phyloP scores from a whole-genome alignment of 75 land plant genomes.

The Pinus taeda region DNA sequence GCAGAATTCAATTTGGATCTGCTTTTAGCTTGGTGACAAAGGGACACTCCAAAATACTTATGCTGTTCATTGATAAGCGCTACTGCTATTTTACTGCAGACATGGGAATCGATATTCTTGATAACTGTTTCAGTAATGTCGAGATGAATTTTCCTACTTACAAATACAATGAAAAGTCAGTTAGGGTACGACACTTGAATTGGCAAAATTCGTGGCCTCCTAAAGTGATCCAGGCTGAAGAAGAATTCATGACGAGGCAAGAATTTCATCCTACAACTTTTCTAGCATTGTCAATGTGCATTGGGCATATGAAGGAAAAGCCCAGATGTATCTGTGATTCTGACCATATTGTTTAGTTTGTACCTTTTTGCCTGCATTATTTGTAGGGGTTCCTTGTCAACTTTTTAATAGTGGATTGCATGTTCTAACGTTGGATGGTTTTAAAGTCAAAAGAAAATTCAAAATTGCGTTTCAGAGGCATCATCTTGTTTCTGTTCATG shows the following conservation, averaged over 20 bases:
- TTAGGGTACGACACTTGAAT: slow-evolving; percentile 77
- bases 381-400: not conserved
- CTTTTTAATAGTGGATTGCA: not conserved
- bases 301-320: not conserved
- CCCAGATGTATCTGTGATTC: not conserved
- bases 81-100: slow-evolving; percentile 35
- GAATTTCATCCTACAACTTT: not conserved
- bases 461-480: not conserved
- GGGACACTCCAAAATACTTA: too few species aligned
- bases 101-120: slow-evolving; percentile 52
- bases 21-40: too few species aligned
- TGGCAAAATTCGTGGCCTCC: slow-evolving; percentile 90
- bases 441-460: not conserved
- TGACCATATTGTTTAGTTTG: not conserved
- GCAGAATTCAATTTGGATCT: too few species aligned
- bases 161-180: slow-evolving; percentile 17
- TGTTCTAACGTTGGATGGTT: not conserved
- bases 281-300: not conserved
- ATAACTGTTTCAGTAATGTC: slow-evolving; percentile 70
- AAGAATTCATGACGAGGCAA: slow-evolving; percentile 4
- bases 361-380: not conserved
- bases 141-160: slow-evolving; percentile 44
- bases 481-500: not conserved
- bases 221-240: not conserved
- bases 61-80: too few species aligned